Conservation (phyloP, 2,329 filamentous ascomycete species). For the Pestalotiopsis sp. region DNA sequence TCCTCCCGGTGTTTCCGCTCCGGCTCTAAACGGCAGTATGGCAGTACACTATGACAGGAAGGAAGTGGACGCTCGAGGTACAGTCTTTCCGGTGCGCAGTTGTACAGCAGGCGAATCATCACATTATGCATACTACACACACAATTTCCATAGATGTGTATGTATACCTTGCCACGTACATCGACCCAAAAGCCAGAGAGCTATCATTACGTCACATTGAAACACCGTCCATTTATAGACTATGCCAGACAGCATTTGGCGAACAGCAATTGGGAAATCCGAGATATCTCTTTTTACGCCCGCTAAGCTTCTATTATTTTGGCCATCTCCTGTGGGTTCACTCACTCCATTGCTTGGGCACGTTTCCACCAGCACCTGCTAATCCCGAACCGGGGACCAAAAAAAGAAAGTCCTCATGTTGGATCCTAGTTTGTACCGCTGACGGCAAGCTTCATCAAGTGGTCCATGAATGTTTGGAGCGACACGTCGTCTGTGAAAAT, state of each 20-base stretch:
- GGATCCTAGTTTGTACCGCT: conserved; percentile 53
- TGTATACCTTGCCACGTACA: no score
- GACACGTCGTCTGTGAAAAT: conserved; percentile 99
- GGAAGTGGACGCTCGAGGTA: no score
- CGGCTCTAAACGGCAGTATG: no score
- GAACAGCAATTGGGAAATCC: background rate
- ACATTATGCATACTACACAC: no score
- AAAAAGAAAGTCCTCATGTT: background rate
- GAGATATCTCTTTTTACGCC: background rate
- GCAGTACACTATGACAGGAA: no score
- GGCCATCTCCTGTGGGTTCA: background rate
- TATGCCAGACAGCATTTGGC: background rate
- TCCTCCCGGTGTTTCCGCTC: no score
- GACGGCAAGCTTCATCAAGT: conserved; percentile 88
- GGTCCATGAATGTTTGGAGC: conserved; percentile 98
- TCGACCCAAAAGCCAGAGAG: no score
- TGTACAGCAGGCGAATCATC: no score
- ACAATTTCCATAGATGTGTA: no score
- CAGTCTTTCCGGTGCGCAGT: no score
- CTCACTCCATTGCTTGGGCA: background rate
- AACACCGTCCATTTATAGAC: background rate
- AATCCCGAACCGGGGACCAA: background rate
- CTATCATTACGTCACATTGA: background rate
- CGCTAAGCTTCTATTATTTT: conserved; percentile 1
- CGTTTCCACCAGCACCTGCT: background rate